Conservation (phyloP, 345 rosid genomes). For the Linum trigynum region DNA sequence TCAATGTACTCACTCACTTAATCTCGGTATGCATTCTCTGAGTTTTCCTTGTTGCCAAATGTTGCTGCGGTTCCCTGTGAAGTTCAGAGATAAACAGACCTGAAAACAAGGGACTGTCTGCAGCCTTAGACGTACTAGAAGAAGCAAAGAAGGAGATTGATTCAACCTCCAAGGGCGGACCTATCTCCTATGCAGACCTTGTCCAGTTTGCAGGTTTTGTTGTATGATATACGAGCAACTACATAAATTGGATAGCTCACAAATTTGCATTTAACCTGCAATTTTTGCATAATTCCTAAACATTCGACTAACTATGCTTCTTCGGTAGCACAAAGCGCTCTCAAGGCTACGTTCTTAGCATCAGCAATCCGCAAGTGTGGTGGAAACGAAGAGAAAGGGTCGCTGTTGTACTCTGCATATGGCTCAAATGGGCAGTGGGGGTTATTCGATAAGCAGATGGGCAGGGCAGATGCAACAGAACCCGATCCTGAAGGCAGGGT, state of each 20-base stretch:
- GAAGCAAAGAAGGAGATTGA: conserved; percentile 69
- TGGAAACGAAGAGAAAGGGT: conserved; percentile 85
- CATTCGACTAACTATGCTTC: background rate
- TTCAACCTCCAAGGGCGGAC: conserved; percentile 81
- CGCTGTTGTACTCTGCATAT: conserved; percentile 55
- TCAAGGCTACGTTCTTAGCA: conserved; percentile 68
- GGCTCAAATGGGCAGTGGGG: conserved; percentile 89
- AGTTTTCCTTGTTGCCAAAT: conserved; percentile 5
- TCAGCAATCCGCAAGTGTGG: conserved; percentile 88
- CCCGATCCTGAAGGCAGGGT: conserved; percentile 83
- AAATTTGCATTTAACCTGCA: no score
- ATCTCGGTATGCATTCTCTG: background rate
- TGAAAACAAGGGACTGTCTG: conserved; percentile 70
- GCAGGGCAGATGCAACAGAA: conserved; percentile 58
- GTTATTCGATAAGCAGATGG: conserved; percentile 76
- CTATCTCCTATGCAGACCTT: conserved; percentile 78
- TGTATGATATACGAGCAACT: background rate
- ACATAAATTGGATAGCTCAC: background rate
- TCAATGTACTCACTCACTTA: no score
- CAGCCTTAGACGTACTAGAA: conserved; percentile 49
- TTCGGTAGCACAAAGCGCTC: conserved; percentile 58
- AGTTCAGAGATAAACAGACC: conserved; percentile 93
- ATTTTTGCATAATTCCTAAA: background rate
- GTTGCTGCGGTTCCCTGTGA: conserved; percentile 24
- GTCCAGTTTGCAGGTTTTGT: conserved; percentile 57